Evolutionary conservation across 352 stramenopile genomes (phyloP).

Genomic region (Globisporangium mamillatum): DNA sequence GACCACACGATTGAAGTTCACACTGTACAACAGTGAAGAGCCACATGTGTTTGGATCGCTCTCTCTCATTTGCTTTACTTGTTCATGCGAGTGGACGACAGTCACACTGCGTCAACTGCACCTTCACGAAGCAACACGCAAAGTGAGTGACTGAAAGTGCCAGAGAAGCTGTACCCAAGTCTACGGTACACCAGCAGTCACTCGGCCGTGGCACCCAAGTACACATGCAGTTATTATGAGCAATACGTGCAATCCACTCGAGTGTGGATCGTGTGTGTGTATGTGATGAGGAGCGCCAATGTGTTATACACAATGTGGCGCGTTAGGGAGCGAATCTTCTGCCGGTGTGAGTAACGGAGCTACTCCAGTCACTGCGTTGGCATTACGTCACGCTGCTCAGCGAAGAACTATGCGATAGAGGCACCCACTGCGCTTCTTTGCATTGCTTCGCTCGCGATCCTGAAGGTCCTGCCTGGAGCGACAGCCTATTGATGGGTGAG

Average conservation of each 20-base stretch:
- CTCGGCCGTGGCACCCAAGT: background rate
- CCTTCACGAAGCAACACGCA: background rate
- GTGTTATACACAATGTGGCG: background rate
- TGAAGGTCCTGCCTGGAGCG: background rate
- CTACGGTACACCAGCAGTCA: background rate
- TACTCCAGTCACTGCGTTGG: slow-evolving; percentile 6
- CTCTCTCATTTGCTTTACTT: background rate
- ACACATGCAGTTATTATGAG: background rate
- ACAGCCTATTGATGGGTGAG: background rate
- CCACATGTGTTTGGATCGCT: background rate
- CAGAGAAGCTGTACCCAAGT: background rate
- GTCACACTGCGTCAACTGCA: background rate
- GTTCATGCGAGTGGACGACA: background rate
- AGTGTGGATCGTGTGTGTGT: background rate
- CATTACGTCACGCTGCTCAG: slow-evolving; percentile 4
- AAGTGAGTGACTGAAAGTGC: background rate
- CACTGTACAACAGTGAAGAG: background rate
- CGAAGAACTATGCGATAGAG: background rate
- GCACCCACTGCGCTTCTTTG: background rate
- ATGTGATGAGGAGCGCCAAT: background rate
- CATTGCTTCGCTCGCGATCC: background rate
- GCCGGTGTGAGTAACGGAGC: background rate
- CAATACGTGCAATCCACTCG: no score
- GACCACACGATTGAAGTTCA: background rate
- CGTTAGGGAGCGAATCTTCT: background rate